These are phyloP conservation scores for Penicillium sumatraense DNA, from an alignment of 2,329 filamentous ascomycete genomes.

Conservation along the genomic window DNA sequence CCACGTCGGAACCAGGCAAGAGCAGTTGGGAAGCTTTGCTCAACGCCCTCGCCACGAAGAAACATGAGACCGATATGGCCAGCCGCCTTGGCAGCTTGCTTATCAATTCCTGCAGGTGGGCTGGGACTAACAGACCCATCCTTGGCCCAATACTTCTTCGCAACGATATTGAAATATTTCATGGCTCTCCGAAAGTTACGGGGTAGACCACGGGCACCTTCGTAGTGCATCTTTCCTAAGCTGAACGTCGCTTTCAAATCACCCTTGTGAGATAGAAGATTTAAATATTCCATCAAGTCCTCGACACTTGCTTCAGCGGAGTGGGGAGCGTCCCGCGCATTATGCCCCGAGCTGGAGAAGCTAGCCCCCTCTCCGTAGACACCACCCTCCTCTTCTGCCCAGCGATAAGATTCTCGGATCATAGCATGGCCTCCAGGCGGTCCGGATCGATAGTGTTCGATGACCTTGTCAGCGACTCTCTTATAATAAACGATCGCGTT, in stretches of 20 bases:
- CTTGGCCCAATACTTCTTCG: constrained; percentile 79
- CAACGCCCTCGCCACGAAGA: constrained; percentile 80
- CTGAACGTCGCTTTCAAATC: constrained; percentile 87
- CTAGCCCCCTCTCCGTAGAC: constrained; percentile 96
- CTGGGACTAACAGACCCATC: constrained; percentile 76
- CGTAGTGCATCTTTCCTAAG: constrained; percentile 84
- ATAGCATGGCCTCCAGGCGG: constrained; percentile 85
- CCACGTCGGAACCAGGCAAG: constrained; percentile 84
- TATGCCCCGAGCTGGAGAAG: constrained; percentile 80
- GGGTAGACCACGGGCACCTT: constrained; percentile 76
- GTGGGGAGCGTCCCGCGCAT: constrained; percentile 74
- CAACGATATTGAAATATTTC: constrained; percentile 79
- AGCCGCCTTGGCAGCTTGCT: constrained; percentile 79
- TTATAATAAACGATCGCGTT: constrained; percentile 87
- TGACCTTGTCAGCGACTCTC: constrained; percentile 88
- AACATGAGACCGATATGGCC: constrained; percentile 90
- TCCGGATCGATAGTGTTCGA: constrained; percentile 83
- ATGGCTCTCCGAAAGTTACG: constrained; percentile 74
- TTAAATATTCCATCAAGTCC: constrained; percentile 92
- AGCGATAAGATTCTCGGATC: constrained; percentile 76
- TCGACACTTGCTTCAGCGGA: constrained; percentile 86
- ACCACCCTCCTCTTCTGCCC: constrained; percentile 88
- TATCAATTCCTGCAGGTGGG: constrained; percentile 72
- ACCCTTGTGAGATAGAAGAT: constrained; percentile 86
- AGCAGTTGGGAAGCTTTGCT: constrained; percentile 77